Evolutionary conservation across 106 monocot genomes (phyloP), one percentile per base, ranked within the genome.

Genomic region (Acanthochlamys bracteata): DNA sequence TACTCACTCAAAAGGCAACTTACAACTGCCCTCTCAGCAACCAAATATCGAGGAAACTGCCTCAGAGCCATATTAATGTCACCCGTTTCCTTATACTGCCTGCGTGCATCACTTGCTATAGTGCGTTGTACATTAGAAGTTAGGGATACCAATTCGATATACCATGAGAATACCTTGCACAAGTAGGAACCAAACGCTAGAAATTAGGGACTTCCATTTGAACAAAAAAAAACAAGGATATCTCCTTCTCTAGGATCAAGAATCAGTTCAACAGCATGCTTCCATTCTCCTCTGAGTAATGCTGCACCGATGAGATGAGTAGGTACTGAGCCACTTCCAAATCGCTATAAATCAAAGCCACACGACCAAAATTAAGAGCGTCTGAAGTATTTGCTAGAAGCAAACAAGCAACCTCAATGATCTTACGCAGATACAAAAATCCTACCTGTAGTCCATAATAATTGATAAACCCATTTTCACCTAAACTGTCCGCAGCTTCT

Each of bases 321-420:
- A 67, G 98, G 98, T 61, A 98, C 74, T 24, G 92, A 91, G 66
- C 98, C 98, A 78, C 92, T 92, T 82, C 98, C 98, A 83, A 98
- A 98, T 41, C 98, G 84, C 98, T 98, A 55, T 65, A 68, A 63
- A n/a, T n/a, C 26, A 55, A 17, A 66, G 25, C 57, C 22, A 59
- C 47, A 59, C 20, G 4, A 27, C 43, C 10, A 24, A 15, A 67
- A n/a, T n/a, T n/a, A n/a, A n/a, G n/a, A n/a, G n/a, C n/a, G n/a
- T n/a, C n/a, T n/a, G n/a, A n/a, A n/a, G n/a, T n/a, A n/a, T n/a
- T n/a, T n/a, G n/a, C n/a, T n/a, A n/a, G n/a, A n/a, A n/a, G n/a
- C n/a, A n/a, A n/a, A n/a, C n/a, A n/a, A n/a, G n/a, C n/a, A n/a
- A n/a, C n/a, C n/a, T n/a, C n/a, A n/a, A n/a, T n/a, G n/a, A n/a